Evolutionary conservation across 441 rosid species (phyloP), one percentile per base, ranked within the genome.

Genomic region (Hura crepitans): DNA sequence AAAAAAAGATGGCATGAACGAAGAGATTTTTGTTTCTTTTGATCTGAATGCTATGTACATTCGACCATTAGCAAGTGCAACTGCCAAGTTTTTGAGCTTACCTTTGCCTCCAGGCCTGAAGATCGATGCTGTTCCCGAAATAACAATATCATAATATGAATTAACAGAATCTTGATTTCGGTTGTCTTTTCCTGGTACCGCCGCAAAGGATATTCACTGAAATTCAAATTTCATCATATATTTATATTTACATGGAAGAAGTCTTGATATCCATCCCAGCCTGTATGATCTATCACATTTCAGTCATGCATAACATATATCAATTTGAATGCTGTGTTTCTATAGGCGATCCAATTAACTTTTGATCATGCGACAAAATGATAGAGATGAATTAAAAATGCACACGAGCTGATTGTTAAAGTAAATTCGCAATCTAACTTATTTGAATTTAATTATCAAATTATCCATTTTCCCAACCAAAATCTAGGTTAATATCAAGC

Each of bases 81-180:
- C 96, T 15, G 87, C 93, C 5, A 85, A 71, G 82, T 83, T 92
- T 83, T 73, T 95, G 46, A 97, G 94, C 62, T 74, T 92, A 71
- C 93, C 96, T 4, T 66, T 92, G 81, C 97, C 97, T 9, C 91
- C 97, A 42, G 83, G 84, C 62, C 69, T 92, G n/a, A 87, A 73
- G 81, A 94, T 94, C 25, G 96, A 89, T 33, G 81, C 92, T 5
- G 79, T 78, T 14, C 99, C 97, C 27, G 85, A 90, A 79, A 72
- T 84, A n/a, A n/a, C n/a, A n/a, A 27, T 15, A 11, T 42, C 18
- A 9, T 6, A 45, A 30, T 35, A 18, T 39, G 14, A 20, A 62
- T 35, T 20, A 39, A 37, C 27, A 58, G 62, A 42, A 42, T 8
- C 6, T 58, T 31, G 15, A 17, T 58, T 58, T 58, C 18, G 10